Evolutionary conservation across 2,329 filamentous ascomycete species (phyloP).

Genomic region (Drechslerella coelobrocha): DNA sequence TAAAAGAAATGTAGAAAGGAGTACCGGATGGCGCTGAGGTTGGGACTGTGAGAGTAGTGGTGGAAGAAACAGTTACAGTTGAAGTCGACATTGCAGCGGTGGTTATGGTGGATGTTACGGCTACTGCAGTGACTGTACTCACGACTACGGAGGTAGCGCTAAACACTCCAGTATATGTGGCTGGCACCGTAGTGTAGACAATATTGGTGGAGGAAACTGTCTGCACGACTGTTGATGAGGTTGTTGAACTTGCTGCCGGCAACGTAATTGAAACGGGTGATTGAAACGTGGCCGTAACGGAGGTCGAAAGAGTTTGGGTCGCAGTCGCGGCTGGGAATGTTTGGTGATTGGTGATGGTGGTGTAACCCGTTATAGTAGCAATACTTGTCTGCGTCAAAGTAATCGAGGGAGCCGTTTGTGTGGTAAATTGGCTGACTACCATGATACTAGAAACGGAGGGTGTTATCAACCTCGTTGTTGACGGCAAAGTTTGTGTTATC

Average conservation of each 20-base stretch:
- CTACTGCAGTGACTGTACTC: conserved; percentile 2
- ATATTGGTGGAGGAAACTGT: conserved; percentile 5
- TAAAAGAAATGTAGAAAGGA: neutral
- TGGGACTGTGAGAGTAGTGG: neutral
- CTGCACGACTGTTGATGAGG: neutral
- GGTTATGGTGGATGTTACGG: conserved; percentile 6
- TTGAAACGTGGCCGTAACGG: neutral
- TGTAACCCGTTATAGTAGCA: neutral
- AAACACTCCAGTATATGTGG: neutral
- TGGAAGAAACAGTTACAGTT: too few species aligned
- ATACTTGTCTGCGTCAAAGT: conserved; percentile 5
- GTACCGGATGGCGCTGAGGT: conserved; percentile 5
- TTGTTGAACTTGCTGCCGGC: conserved; percentile 7
- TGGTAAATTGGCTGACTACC: neutral
- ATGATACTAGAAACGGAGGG: neutral
- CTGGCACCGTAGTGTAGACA: neutral
- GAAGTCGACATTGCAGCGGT: neutral
- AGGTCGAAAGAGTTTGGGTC: neutral
- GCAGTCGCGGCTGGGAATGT: neutral
- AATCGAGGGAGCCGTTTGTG: conserved; percentile 4
- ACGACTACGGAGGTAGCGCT: neutral
- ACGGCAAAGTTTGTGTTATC: neutral
- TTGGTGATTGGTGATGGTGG: neutral
- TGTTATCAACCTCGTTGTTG: neutral
- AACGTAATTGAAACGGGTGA: conserved; percentile 2